Base-by-base conservation (phyloP, 2,329 filamentous ascomycete genomes). In the Zymoseptoria ardabiliae region DNA sequence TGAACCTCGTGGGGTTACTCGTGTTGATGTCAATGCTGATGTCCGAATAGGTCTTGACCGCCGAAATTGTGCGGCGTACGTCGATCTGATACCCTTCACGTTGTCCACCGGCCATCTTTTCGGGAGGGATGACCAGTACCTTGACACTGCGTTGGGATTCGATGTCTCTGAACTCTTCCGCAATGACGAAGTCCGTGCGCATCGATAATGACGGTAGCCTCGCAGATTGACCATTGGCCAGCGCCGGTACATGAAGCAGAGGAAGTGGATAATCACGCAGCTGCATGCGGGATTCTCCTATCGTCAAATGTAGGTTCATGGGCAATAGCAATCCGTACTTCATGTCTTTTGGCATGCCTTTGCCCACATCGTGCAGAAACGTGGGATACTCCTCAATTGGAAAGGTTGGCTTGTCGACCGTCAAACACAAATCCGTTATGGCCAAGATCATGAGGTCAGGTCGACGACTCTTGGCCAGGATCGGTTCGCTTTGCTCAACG, bases 11-110 rank as follows among this genome's bases (percentile, higher is more conserved):
- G 1, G 95, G 90, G 60, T 93, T 85, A 57, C 87, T 89, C 2
- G 93, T 97, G 73, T 97, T 96, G 73, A 99, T 92, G 64, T 96
- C 90, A 68, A 99, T 82, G 35, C 83, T 85, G 74, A 97, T 92
- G 70, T 97, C 89, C 0, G 94, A 97, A 72, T 94, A 99, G 0
- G 91, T 95, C 76, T 99, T 99, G 64, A 99, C 91, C 0, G 95
- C 90, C 8, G 92, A 91, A 30, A 97, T 90, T 0, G 94, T 97
- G 51, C 94, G 86, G 57, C 90, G 86, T 23, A 99, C 90, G 69
- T 94, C 88, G 57, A 99, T 87, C 2, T 86, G 83, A 71, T 96
- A 96, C 56, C 87, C 83, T 48, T 87, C 83, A 28, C 81, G 79
- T 13, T 78, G 81, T 1, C 86, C 81, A 55, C 85, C 81, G 23